These are phyloP conservation scores for Fusarium agapanthi DNA, from an alignment of 2,329 filamentous ascomycete genomes.

Conservation along the genomic window DNA sequence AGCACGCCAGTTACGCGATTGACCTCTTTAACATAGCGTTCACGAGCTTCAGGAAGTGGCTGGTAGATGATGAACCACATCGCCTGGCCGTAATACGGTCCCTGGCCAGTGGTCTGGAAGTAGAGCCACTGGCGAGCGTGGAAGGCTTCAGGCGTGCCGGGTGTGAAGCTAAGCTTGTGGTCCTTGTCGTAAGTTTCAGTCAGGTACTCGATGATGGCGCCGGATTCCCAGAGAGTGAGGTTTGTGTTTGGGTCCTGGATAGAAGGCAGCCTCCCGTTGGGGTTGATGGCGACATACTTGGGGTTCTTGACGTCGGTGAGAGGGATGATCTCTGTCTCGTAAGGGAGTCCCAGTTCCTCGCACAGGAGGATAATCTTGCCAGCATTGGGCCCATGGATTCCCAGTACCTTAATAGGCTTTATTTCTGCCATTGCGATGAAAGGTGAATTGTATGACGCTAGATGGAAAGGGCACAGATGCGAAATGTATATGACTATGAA, in stretches of 20 bases:
- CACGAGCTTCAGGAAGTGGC: neutral
- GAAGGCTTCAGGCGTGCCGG: neutral
- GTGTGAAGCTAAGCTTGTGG: neutral
- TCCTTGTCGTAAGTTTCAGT: neutral
- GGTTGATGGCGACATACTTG: neutral
- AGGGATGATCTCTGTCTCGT: neutral
- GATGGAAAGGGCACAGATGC: neutral
- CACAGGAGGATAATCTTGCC: neutral
- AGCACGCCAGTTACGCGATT: neutral
- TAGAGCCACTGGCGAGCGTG: neutral
- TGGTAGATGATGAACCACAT: neutral
- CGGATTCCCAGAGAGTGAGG: neutral
- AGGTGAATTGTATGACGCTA: rapidly evolving
- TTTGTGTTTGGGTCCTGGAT: neutral
- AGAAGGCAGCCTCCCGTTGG: neutral
- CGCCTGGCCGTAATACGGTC: neutral
- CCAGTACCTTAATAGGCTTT: neutral
- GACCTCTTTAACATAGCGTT: neutral
- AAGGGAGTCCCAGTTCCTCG: neutral
- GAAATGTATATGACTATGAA: rapidly evolving
- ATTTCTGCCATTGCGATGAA: neutral
- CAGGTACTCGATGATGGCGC: neutral
- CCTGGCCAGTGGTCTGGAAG: neutral
- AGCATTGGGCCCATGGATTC: neutral
- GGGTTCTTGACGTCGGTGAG: neutral